phyloP scores from a whole-genome alignment of 2,329 filamentous ascomycete genomes.

The Sporothrix globosa region DNA sequence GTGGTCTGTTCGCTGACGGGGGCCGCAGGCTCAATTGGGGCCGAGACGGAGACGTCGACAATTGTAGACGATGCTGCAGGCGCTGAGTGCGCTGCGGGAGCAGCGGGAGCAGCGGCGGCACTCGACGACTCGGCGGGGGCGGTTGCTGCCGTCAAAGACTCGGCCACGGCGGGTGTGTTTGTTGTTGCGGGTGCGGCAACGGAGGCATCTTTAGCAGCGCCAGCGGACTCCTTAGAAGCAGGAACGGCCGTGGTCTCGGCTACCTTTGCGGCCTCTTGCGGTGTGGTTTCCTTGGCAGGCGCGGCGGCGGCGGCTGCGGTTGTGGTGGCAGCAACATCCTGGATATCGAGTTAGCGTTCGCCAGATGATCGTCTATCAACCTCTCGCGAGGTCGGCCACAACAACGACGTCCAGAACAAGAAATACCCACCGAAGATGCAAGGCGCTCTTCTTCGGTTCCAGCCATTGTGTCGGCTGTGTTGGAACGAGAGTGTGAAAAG shows the following conservation, averaged over 20 bases:
- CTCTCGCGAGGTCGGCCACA: background rate
- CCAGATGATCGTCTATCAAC: background rate
- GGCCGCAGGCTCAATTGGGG: slow-evolving; percentile 9
- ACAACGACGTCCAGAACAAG: background rate
- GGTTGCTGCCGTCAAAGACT: background rate
- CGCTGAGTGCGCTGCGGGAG: too few relatives aligned
- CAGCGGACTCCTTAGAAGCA: background rate
- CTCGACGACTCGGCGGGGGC: background rate
- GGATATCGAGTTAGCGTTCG: background rate
- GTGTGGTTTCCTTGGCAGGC: slow-evolving; percentile 8
- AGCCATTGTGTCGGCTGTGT: slow-evolving; percentile 24
- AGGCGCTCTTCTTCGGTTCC: slow-evolving; percentile 30
- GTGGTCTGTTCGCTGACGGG: background rate
- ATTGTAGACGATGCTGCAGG: background rate
- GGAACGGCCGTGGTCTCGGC: background rate
- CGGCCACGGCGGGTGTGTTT: background rate
- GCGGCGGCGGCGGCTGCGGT: slow-evolving; percentile 23
- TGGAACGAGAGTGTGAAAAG: background rate
- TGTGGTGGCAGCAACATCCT: slow-evolving; percentile 20
- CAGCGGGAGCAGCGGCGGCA: background rate
- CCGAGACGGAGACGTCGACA: background rate
- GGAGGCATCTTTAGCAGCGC: background rate
- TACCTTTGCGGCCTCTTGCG: background rate
- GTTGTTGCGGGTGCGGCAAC: background rate
- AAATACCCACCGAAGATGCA: slow-evolving; percentile 23